Conservation (phyloP, 2,329 filamentous ascomycete genomes). For the Pyrenochaeta sp. region DNA sequence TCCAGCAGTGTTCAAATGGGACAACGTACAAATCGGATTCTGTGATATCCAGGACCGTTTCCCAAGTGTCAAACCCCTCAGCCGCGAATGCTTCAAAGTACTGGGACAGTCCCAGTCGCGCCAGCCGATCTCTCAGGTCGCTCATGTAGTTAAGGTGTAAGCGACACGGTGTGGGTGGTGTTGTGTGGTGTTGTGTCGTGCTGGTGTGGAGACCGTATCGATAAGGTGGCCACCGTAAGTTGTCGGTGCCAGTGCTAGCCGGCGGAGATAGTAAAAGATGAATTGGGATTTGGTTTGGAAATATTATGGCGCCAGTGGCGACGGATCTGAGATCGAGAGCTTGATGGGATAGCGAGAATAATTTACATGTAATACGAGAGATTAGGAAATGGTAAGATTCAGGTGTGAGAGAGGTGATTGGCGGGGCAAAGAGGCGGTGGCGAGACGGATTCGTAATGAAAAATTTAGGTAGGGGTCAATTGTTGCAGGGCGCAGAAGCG, state of each 20-base stretch:
- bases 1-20: conserved; percentile 13
- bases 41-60: conserved; percentile 82
- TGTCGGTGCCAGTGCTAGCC: background rate
- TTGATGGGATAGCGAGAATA: conserved; percentile 23
- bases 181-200: conserved; percentile 8
- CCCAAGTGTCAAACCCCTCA: conserved; percentile 87
- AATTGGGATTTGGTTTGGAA: conserved; percentile 62
- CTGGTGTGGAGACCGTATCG: conserved; percentile 7
- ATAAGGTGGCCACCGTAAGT: conserved; percentile 2
- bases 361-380: conserved; percentile 34
- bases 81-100: conserved; percentile 77
- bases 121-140: conserved; percentile 72
- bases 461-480: conserved; percentile 44
- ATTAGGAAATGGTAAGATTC: conserved; percentile 41
- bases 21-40: conserved; percentile 77
- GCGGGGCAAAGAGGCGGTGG: conserved; percentile 31
- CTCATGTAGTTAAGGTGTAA: conserved; percentile 60
- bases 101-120: conserved; percentile 79
- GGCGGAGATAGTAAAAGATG: background rate
- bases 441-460: conserved; percentile 36
- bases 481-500: conserved; percentile 52
- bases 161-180: conserved; percentile 6
- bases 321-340: conserved; percentile 12
- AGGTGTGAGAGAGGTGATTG: conserved; percentile 31
- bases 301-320: conserved; percentile 34